Percentiles rank a stretch among this genome's conserved stretches.
Conservation (phyloP, 441 rosid genomes). For the Theobroma grandiflorum region DNA sequence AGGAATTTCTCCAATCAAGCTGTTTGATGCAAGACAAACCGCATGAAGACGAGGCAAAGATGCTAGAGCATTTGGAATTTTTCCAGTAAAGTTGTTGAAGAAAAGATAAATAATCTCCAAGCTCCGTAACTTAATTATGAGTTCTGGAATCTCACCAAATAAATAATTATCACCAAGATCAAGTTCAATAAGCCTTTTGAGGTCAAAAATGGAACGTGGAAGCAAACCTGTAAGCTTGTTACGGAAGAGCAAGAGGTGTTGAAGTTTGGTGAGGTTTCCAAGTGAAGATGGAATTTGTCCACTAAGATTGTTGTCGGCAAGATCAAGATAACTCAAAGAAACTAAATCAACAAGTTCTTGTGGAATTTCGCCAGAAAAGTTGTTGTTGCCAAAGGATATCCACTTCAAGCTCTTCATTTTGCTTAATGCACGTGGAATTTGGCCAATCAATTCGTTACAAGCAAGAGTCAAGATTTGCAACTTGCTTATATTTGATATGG, state of each 20-base stretch:
- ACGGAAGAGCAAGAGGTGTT: too few species aligned
- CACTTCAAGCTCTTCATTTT: slow-evolving; percentile 62
- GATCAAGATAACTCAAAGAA: slow-evolving; percentile 70
- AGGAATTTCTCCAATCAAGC: too few species aligned
- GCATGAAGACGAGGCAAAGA: too few species aligned
- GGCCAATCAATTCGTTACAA: slow-evolving; percentile 75
- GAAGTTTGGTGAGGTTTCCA: slow-evolving; percentile 40
- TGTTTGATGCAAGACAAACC: too few species aligned
- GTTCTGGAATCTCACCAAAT: slow-evolving; percentile 74
- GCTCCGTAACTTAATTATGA: slow-evolving; percentile 32
- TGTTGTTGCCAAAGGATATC: slow-evolving; percentile 88
- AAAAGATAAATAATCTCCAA: slow-evolving; percentile 36
- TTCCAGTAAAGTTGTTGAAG: too few species aligned
- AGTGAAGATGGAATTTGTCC: slow-evolving; percentile 71
- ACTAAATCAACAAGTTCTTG: slow-evolving; percentile 59
- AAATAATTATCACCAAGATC: slow-evolving; percentile 65
- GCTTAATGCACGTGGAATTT: slow-evolving; percentile 57
- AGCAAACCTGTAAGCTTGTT: too few species aligned
- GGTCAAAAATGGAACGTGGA: too few species aligned
- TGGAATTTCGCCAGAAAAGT: slow-evolving; percentile 76
- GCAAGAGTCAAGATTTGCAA: slow-evolving; percentile 72
- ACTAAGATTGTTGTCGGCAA: slow-evolving; percentile 82
- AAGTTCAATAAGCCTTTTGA: too few species aligned
- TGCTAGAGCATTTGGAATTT: too few species aligned
- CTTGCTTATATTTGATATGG: slow-evolving; percentile 52